Base-by-base conservation (phyloP, 2,329 filamentous ascomycete genomes). In the Didymella segeticola region DNA sequence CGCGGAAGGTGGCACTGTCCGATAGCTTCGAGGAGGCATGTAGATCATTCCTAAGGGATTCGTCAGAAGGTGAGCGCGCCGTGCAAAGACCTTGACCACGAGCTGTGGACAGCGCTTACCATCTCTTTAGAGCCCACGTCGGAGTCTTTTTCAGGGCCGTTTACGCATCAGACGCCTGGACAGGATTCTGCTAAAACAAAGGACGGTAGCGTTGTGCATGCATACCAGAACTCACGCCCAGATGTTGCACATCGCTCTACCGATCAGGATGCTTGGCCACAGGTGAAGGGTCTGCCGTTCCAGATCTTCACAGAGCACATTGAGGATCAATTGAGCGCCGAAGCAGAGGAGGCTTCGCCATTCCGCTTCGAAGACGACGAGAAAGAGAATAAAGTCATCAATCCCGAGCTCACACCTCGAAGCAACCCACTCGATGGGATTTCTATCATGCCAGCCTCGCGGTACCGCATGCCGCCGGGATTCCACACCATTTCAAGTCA, bases 291-390 rank as follows among this genome's bases (percentile, higher is more conserved):
- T 4, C 36, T 57, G 12, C 39, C 60, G 14, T 66, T 68, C 27
- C 38, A 47, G 4, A 56, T 68, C 22, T 62, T 58, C 14, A 31
- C 53, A 2, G 63, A 68, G 20, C 48, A 49, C 12, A 57, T 64
- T 4, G 57, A 66, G 31, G 59, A 64, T 19, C 65, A 65, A 22
- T 25, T 65, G 11, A 52, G 47, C 11, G 43, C 47, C 5, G 62
- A 66, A 31, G 59, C 60, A n/a, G 52, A 54, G 6, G 53, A 50
- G 49, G 52, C 49, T 7, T 63, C 61, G 34, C 63, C 63, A 7
- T 47, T 61, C 17, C 38, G 56, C n/a, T 61, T 57, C 31, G 56
- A 66, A 9, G 54, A 64, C 22, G 64, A 66, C 12, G 55, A 67
- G 30, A 68, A 68, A 33, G 65, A 68, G 27, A 68, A 67, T 41